Base-by-base conservation (phyloP, 2,329 filamentous ascomycete genomes). In the Alternaria triticina region DNA sequence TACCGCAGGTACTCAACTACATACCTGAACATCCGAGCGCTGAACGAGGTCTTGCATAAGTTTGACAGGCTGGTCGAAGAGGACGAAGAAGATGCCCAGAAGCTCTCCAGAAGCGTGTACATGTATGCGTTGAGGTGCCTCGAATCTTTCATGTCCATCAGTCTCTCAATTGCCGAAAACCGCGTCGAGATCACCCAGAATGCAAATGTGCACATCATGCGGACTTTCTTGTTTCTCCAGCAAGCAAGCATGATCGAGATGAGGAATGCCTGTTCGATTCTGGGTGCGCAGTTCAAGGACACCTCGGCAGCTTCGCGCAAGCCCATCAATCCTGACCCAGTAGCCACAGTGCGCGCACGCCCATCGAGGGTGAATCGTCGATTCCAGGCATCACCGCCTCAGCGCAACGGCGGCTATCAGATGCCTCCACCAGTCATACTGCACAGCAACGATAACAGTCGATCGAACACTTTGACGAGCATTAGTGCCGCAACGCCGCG, bases 401-500 rank as follows among this genome's bases (percentile, higher is more conserved):
- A 78, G 54, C 73, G 77, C 54, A 76, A 73, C 40, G 71, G 49
- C 1, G 30, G 71, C 10, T 76, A 78, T 45, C 74, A 78, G 33
- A 72, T 74, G 52, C 77, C 76, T 40, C 77, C 74, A 46, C 78
- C 80, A 36, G 81, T 83, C 1, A 78, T 83, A n/a, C 70, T 83
- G 33, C 76, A 83, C 59, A 82, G 82, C 59, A 78, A 79, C 22
- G 77, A 80, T 20, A 85, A 82, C 54, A 87, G 86, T 69, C 82
- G 86, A 49, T 85, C 84, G 11, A 87, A 86, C 70, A 85, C 84
- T 13, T 77, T 85, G 78, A 82, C 80, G 3, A 83, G 85, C 60
- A 82, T 83, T 62, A 80, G 80, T 17, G 74, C 80, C 7, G 79
- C 77, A n/a, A 96, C 93, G 1, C 93, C 93, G 49, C 89, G 92